Conservation (phyloP, 2,329 filamentous ascomycete species). For the Botrytis sinoallii region DNA sequence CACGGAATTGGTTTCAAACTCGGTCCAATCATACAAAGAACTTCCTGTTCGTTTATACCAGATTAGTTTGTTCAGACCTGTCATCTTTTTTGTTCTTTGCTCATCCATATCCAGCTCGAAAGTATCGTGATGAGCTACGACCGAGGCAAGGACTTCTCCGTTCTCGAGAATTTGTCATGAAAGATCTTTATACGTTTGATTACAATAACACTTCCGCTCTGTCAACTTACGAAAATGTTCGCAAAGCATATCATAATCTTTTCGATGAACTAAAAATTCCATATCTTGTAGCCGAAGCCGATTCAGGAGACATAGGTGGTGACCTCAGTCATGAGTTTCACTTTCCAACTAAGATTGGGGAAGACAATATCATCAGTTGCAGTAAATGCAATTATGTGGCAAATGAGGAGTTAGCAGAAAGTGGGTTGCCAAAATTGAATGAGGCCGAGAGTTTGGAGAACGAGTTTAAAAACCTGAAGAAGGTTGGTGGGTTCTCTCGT, state of each 20-base stretch:
- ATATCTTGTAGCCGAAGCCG: slow-evolving; percentile 80
- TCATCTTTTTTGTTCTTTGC: background rate
- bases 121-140: slow-evolving; percentile 89
- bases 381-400: slow-evolving; percentile 69
- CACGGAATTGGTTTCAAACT: slow-evolving; percentile 70
- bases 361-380: slow-evolving; percentile 82
- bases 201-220: slow-evolving; percentile 63
- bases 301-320: slow-evolving; percentile 95
- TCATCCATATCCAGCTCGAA: slow-evolving; percentile 58
- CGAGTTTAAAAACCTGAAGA: slow-evolving; percentile 45
- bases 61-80: slow-evolving; percentile 59
- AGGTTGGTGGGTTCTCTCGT: slow-evolving; percentile 54
- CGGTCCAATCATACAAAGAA: slow-evolving; percentile 78
- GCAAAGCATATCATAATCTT: slow-evolving; percentile 68
- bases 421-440: background rate
- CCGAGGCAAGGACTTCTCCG: slow-evolving; percentile 85
- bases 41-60: slow-evolving; percentile 88
- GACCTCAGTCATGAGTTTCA: slow-evolving; percentile 94
- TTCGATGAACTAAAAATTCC: slow-evolving; percentile 82
- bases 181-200: slow-evolving; percentile 97
- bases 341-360: slow-evolving; percentile 72
- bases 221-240: slow-evolving; percentile 75
- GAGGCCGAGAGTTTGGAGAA: background rate
- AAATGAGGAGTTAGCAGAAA: slow-evolving; percentile 78
- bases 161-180: slow-evolving; percentile 93